Evolutionary conservation across 441 rosid genomes (phyloP), one percentile per base, ranked within the genome.

Genomic region (Arabidopsis lyrata): DNA sequence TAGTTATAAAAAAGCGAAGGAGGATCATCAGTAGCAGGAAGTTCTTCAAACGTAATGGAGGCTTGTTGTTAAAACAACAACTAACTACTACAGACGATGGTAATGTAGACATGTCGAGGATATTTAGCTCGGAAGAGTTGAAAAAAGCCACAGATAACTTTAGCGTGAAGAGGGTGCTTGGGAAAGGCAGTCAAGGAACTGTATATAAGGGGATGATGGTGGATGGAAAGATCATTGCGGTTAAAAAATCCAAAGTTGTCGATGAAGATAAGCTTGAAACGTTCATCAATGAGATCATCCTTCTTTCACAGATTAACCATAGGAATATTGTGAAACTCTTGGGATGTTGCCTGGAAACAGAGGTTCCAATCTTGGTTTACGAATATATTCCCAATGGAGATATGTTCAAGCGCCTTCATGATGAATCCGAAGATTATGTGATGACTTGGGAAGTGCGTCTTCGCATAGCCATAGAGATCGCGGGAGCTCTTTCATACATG

Each of bases 131-230:
- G 0, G 60, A 47, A 0, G 87, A 85, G 66, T 77, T 85, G 8
- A 27, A 81, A 31, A 79, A 70, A 53, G 91, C 84, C 5, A 85
- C 87, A 0, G 76, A 82, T 45, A 79, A 81, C 57, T 85, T 72
- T 2, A 39, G 63, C 24, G 69, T 59, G 8, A 68, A 65, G 4
- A 34, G 81, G 47, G 62, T 84, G 36, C 63, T 84, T 14, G 88
- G 86, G 11, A 62, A 62, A 16, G 88, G 88, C 5, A 3, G 45
- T 36, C 63, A 69, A 47, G 88, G 84, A 0, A 81, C 78, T 3
- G 87, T 80, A 8, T 82, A 73, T 35, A 63, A 72, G 6, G 85
- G 83, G 5, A 67, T 77, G 74, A 39, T 83, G 2, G 10, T 29
- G 0, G 76, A 78, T 36, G 48, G 70, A 1, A 68, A 14, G 11